Evolutionary conservation across 2,329 filamentous ascomycete genomes (phyloP).

Genomic region (Macrophomina pseudophaseolina): DNA sequence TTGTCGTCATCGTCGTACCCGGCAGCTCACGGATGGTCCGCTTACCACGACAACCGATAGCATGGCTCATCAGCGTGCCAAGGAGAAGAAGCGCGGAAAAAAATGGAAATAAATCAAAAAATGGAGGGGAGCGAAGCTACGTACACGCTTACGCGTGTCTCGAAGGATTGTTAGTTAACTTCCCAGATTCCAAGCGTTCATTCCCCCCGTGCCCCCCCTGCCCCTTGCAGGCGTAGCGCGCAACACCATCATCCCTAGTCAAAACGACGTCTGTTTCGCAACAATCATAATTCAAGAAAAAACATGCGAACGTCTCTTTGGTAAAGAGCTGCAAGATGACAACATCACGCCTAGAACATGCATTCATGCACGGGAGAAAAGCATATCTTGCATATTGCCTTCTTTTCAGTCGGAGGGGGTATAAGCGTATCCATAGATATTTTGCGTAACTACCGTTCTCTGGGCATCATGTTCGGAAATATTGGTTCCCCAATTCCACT

Average conservation of each 20-base stretch:
- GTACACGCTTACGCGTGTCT: too few species aligned
- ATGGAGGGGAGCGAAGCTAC: too few species aligned
- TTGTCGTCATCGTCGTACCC: background rate
- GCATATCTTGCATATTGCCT: background rate
- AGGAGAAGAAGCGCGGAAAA: background rate
- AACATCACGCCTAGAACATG: background rate
- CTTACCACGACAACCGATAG: too few species aligned
- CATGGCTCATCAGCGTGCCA: background rate
- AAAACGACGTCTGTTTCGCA: constrained; percentile 11
- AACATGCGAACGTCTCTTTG: background rate
- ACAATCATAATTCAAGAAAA: too few species aligned
- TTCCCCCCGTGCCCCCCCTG: too few species aligned
- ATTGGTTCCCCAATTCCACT: constrained; percentile 13
- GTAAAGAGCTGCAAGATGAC: background rate
- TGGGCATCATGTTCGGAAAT: constrained; percentile 22
- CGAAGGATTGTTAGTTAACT: too few species aligned
- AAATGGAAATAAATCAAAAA: too few species aligned
- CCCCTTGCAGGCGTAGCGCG: background rate
- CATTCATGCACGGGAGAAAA: background rate
- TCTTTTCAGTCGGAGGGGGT: background rate
- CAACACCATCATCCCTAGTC: constrained; percentile 6
- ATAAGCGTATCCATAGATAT: constrained; percentile 25
- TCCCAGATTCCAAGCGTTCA: too few species aligned
- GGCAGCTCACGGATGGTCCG: background rate
- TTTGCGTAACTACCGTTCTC: constrained; percentile 22